A percentile compares a stretch with the other conserved stretches of the same genome.
Conservation (phyloP, 176 grass and related monocot genomes). For the Canna indica region DNA sequence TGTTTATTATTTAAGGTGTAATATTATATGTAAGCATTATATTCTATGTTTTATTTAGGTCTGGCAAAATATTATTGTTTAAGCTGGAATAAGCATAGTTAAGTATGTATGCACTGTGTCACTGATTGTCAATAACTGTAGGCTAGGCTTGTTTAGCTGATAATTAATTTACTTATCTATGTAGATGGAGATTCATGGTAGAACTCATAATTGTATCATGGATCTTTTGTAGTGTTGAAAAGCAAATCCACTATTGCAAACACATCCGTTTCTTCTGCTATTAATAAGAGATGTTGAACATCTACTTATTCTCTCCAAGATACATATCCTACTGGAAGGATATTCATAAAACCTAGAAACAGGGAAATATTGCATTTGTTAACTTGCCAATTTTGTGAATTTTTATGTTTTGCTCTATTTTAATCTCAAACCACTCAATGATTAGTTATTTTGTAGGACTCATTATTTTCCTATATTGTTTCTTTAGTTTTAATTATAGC, state of each 20-base stretch:
- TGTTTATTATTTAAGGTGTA: too few relatives aligned
- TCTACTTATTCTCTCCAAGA: not conserved
- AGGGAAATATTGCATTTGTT: not conserved
- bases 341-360: not conserved
- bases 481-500: not conserved
- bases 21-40: too few relatives aligned
- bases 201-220: not conserved
- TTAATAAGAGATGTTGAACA: not conserved
- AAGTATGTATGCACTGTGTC: not conserved
- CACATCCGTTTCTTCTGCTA: not conserved
- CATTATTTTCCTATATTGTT: not conserved
- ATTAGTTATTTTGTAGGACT: not conserved
- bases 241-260: not conserved
- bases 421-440: not conserved
- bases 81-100: not conserved
- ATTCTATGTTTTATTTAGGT: too few relatives aligned
- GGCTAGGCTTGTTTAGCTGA: not conserved
- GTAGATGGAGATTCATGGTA: not conserved
- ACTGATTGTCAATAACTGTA: not conserved
- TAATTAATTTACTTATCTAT: not conserved
- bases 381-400: not conserved
- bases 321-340: not conserved
- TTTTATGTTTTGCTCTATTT: not conserved
- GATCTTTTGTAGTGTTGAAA: not conserved
- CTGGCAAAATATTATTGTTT: too few relatives aligned